Base-by-base conservation (phyloP, 1,284 basidiomycete genomes). In the Athelia psychrophila region DNA sequence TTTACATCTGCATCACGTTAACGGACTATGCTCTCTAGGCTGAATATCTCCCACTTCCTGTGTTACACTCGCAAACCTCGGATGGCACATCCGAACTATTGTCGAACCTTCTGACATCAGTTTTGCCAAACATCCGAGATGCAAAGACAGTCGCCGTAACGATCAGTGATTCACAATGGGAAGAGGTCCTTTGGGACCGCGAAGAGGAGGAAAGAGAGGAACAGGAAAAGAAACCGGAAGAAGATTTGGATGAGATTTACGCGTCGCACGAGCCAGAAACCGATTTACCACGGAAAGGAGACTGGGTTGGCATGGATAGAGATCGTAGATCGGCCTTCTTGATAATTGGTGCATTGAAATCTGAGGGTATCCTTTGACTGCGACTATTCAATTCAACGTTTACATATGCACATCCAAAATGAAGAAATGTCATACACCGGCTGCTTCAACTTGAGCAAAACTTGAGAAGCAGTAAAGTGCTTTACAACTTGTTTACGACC, bases 251-350 rank as follows among this genome's bases (percentile, higher is more conserved):
- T 32, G 77, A 80, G 47, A 69, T 85, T 4, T 86, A 79, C 64
- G 77, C 74, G 12, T 72, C 69, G 48, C 79, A 77, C 0, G 77
- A 83, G 42, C 79, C 81, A 18, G 81, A 80, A 47, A 66, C 77
- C 15, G 65, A 75, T 12, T 61, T 63, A 15, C 68, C 69, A 52
- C 72, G 71, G 49, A 73, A 75, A 57, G 79, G 83, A 0, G 87
- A 91, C 59, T 91, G 88, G 88, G 67, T 77, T 36, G 88, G 88
- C 2, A 75, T 87, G 44, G 84, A 88, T 60, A 78, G 88, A 62
- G 88, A 91, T 61, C 77, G 84, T 49, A 72, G 88, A 50, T 88
- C 87, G 15, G 88, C 88, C 15, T 91, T 81, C 66, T 66, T 88
- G 59, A 88, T 91, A 50, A 82, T 90, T 56, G 86, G 86, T 51